Evolutionary conservation across 768 basidiomycete species (phyloP).

Genomic region (Amyloporia xantha): DNA sequence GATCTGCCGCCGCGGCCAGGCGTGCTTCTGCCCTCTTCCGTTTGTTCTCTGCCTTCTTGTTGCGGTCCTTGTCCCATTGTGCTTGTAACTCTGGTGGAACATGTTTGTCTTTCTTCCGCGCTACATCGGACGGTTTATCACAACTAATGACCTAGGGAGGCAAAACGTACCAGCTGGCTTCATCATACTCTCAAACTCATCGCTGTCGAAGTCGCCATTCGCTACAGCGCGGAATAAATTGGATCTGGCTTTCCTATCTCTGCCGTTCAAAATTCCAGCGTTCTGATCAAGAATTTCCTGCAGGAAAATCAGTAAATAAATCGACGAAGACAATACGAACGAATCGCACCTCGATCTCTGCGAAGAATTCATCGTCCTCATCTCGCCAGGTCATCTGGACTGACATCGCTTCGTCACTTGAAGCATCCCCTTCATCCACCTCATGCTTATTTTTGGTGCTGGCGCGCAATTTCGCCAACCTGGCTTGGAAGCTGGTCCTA

Average conservation of each 20-base stretch:
- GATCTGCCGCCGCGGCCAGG: conserved; percentile 54
- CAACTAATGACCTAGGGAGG: not conserved
- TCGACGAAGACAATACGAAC: not conserved
- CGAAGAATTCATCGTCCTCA: conserved; percentile 52
- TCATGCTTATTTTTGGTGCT: conserved; percentile 24
- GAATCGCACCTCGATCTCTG: conserved; percentile 44
- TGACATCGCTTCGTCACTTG: conserved; percentile 22
- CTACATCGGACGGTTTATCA: conserved; percentile 21
- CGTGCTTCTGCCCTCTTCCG: conserved; percentile 50
- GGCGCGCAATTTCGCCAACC: conserved; percentile 28
- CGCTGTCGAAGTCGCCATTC: conserved; percentile 41
- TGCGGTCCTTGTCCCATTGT: conserved; percentile 78
- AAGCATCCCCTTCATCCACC: conserved; percentile 21
- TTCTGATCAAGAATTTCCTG: conserved; percentile 62
- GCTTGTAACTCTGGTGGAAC: conserved; percentile 52
- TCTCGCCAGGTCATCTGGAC: conserved; percentile 36
- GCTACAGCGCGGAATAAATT: conserved; percentile 52
- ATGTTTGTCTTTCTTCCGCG: conserved; percentile 44
- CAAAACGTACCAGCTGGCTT: conserved; percentile 44
- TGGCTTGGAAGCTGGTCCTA: conserved; percentile 28
- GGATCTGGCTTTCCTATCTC: conserved; percentile 45
- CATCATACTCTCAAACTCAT: conserved; percentile 25
- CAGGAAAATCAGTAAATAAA: not conserved
- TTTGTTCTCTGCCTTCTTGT: conserved; percentile 76
- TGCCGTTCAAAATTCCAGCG: conserved; percentile 37